Conservation (phyloP, 345 rosid species). For the Brassica cretica region DNA sequence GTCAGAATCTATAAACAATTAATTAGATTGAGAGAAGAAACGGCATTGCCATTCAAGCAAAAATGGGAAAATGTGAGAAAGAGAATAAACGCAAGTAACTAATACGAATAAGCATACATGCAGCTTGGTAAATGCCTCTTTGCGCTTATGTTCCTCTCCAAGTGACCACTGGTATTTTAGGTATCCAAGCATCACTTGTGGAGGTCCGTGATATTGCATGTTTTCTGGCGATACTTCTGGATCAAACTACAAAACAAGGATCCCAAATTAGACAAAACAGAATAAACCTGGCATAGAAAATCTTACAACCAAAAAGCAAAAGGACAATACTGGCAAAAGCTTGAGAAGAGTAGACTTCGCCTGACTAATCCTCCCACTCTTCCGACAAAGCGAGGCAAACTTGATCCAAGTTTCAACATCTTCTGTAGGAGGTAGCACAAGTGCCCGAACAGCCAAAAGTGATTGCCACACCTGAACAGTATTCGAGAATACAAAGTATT, state of each 20-base stretch:
- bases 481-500: conserved; percentile 9
- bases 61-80: not conserved
- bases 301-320: conserved; percentile 10
- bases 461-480: conserved; percentile 86
- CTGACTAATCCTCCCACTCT: conserved; percentile 89
- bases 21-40: conserved; percentile 26
- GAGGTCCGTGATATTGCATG: conserved; percentile 79
- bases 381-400: conserved; percentile 89
- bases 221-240: conserved; percentile 78
- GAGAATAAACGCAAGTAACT: conserved; percentile 24
- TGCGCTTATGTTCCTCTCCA: conserved; percentile 92
- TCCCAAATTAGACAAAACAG: conserved; percentile 20
- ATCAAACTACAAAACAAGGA: conserved; percentile 64
- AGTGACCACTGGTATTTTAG: conserved; percentile 96
- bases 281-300: conserved; percentile 16
- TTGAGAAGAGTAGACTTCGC: conserved; percentile 92
- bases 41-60: conserved; percentile 26
- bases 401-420: conserved; percentile 94
- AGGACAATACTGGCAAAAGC: conserved; percentile 71
- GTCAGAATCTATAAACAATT: conserved; percentile 59
- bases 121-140: conserved; percentile 83
- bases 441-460: conserved; percentile 87
- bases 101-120: conserved; percentile 53
- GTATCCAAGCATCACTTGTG: conserved; percentile 96
- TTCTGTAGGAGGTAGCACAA: conserved; percentile 90